Evolutionary conservation across 1,139 yeast species (phyloP).

Genomic region (Yueomyces sp.): DNA sequence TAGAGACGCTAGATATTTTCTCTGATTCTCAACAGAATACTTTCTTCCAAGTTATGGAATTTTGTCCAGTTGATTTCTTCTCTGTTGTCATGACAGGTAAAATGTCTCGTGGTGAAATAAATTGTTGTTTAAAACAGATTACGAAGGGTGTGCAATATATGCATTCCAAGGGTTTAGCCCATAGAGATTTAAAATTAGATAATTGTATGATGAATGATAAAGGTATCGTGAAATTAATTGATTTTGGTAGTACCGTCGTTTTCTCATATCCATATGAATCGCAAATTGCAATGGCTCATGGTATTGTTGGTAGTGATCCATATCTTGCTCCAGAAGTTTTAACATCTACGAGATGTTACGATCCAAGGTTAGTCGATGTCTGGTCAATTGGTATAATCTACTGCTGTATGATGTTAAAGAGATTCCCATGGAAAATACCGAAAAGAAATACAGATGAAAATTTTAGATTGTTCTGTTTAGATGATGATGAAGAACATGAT

Average conservation of each 20-base stretch:
- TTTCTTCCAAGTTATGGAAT: constrained; percentile 94
- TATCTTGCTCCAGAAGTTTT: constrained; percentile 95
- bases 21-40: constrained; percentile 64
- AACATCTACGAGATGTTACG: constrained; percentile 52
- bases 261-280: constrained; percentile 85
- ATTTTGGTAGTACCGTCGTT: constrained; percentile 92
- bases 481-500: constrained; percentile 31
- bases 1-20: constrained; percentile 78
- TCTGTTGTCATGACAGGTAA: constrained; percentile 96
- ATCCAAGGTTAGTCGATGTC: constrained; percentile 86
- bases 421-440: constrained; percentile 98
- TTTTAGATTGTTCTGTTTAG: constrained; percentile 45
- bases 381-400: constrained; percentile 95
- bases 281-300: constrained; percentile 69
- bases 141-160: constrained; percentile 73
- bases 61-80: constrained; percentile 90
- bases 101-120: constrained; percentile 74
- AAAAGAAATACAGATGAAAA: constrained; percentile 66
- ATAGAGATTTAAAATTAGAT: constrained; percentile 87
- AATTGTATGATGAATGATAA: constrained; percentile 81
- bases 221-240: constrained; percentile 85
- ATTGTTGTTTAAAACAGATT: constrained; percentile 83
- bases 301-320: constrained; percentile 96
- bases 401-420: constrained; percentile 87
- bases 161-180: constrained; percentile 85